These are phyloP conservation scores for Nicotiana noctiflora DNA, from an alignment of 257 asterid genomes.

Conservation along the genomic window DNA sequence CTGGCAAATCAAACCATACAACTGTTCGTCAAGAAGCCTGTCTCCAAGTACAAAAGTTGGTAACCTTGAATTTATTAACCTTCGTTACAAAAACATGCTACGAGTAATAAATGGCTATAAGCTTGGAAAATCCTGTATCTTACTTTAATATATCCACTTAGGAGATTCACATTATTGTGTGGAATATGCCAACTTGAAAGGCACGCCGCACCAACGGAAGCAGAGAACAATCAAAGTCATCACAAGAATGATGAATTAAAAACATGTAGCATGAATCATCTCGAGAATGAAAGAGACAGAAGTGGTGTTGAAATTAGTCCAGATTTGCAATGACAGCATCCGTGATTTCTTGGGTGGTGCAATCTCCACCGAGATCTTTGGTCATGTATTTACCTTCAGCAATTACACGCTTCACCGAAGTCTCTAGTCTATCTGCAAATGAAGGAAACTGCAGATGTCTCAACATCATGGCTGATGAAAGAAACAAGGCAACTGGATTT, in stretches of 20 bases:
- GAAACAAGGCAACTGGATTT: constrained; percentile 84
- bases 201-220: background rate
- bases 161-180: constrained; percentile 5
- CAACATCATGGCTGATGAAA: constrained; percentile 95
- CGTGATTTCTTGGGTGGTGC: constrained; percentile 84
- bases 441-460: constrained; percentile 97
- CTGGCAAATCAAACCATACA: background rate
- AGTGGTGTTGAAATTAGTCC: constrained; percentile 20
- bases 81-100: background rate
- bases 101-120: background rate
- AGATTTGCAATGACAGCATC: constrained; percentile 84
- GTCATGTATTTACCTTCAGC: constrained; percentile 64
- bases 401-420: constrained; percentile 73
- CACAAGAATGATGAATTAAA: background rate
- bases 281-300: background rate
- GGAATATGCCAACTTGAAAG: background rate
- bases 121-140: background rate
- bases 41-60: background rate
- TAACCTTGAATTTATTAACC: background rate
- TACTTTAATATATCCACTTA: background rate
- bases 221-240: background rate
- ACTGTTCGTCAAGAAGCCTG: background rate
- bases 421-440: constrained; percentile 85
- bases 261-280: background rate
- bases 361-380: constrained; percentile 79